Percentiles rank a stretch among this genome's conserved stretches.
phyloP scores from a whole-genome alignment of 345 rosid species.

The Rhodomyrtus tomentosa region DNA sequence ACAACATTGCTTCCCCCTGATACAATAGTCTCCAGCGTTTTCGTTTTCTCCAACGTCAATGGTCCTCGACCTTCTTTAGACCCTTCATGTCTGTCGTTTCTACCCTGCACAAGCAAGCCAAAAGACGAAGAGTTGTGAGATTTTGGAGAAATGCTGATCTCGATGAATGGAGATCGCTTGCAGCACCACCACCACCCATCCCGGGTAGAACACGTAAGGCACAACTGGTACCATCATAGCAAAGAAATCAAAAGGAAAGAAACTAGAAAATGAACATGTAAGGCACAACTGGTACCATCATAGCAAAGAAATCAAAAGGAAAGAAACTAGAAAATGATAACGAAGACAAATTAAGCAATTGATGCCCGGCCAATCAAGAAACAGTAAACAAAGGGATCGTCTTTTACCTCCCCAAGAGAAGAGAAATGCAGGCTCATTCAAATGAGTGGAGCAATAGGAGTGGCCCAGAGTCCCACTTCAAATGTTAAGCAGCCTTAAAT shows the following conservation, averaged over 20 bases:
- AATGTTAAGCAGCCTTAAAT: background rate
- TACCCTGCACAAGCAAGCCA: conserved; percentile 11
- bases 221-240: background rate
- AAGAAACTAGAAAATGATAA: background rate
- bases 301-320: background rate
- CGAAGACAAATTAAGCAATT: background rate
- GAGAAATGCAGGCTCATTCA: background rate
- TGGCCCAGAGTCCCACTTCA: background rate
- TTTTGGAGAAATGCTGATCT: background rate
- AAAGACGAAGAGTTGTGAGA: background rate
- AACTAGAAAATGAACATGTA: background rate
- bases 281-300: too few species aligned
- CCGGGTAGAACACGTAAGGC: background rate
- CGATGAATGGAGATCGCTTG: background rate
- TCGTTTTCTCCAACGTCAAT: background rate
- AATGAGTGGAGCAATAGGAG: background rate
- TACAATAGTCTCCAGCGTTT: background rate
- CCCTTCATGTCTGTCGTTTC: conserved; percentile 46
- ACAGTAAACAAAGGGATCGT: background rate
- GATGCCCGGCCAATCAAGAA: background rate
- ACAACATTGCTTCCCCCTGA: background rate
- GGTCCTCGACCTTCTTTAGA: conserved; percentile 37
- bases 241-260: background rate
- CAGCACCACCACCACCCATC: background rate
- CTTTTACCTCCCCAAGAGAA: background rate